phyloP scores from a whole-genome alignment of 305 asterid species.

The Fraxinus floribunda region DNA sequence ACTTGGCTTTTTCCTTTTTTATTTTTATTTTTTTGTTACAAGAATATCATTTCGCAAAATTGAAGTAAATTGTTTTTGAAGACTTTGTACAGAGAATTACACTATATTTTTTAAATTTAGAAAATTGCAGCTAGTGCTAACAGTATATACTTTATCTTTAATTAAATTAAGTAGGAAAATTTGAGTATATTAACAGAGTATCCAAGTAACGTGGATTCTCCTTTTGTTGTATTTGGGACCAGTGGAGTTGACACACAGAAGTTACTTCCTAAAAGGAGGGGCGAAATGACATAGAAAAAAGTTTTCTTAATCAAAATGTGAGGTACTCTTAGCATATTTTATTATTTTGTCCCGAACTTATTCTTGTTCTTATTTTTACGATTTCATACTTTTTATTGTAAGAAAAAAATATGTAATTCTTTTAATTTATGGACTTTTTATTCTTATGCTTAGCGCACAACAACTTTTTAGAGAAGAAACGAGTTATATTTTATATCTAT shows the following conservation, averaged over 20 bases:
- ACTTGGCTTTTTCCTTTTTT: no score
- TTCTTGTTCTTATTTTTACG: neutral
- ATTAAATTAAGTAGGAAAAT: neutral
- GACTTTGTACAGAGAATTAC: neutral
- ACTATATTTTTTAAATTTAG: neutral
- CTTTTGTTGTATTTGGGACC: neutral
- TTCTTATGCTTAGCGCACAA: neutral
- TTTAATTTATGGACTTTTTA: neutral
- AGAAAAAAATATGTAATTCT: neutral
- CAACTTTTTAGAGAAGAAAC: no score
- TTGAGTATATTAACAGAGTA: neutral
- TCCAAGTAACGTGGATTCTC: neutral
- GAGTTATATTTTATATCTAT: no score
- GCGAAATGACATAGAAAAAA: neutral
- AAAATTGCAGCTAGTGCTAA: neutral
- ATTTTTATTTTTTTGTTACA: no score
- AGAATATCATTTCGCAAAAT: neutral
- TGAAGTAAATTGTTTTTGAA: neutral
- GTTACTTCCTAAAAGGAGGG: slow-evolving; percentile 6
- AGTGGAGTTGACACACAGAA: slow-evolving; percentile 3
- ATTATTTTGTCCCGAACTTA: neutral
- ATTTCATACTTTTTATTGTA: neutral
- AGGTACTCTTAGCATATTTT: neutral
- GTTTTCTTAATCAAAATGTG: neutral
- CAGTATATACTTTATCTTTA: neutral